A percentile compares a stretch with the other conserved stretches of the same genome.
phyloP scores from a whole-genome alignment of 306 rosid species.

The Cucurbita pepo region DNA sequence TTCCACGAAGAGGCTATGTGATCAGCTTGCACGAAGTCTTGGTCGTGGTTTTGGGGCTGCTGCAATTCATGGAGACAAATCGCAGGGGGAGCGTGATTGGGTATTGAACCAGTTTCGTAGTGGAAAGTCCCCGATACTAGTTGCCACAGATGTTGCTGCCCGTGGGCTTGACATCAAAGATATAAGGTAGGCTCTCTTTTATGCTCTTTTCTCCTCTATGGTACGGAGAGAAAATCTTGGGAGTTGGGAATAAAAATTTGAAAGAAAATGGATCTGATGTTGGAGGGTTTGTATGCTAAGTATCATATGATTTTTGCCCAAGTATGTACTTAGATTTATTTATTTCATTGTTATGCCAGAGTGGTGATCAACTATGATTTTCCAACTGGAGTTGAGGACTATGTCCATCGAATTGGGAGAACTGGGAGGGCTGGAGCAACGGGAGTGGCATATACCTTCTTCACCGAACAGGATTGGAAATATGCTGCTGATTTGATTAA shows the following conservation, averaged over 20 bases:
- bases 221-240: neutral
- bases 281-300: neutral
- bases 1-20: constrained; percentile 91
- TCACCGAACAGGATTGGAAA: constrained; percentile 96
- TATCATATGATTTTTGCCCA: neutral
- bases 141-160: constrained; percentile 99
- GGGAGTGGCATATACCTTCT: constrained; percentile 77
- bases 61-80: constrained; percentile 95
- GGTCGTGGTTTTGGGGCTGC: constrained; percentile 91
- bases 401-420: constrained; percentile 94
- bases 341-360: constrained; percentile 17
- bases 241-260: neutral
- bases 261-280: neutral
- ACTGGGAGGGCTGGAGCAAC: constrained; percentile 99
- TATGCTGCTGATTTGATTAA: constrained; percentile 80
- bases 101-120: constrained; percentile 85
- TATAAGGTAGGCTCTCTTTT: constrained; percentile 48
- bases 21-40: constrained; percentile 81
- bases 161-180: constrained; percentile 98
- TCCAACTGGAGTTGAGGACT: constrained; percentile 90
- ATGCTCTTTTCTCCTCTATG: neutral
- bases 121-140: constrained; percentile 86
- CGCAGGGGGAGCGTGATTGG: constrained; percentile 91
- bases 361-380: constrained; percentile 97
- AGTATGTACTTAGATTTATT: neutral